Evolutionary conservation across 2,329 filamentous ascomycete genomes (phyloP).

Genomic region (Pseudopyricularia javanii): DNA sequence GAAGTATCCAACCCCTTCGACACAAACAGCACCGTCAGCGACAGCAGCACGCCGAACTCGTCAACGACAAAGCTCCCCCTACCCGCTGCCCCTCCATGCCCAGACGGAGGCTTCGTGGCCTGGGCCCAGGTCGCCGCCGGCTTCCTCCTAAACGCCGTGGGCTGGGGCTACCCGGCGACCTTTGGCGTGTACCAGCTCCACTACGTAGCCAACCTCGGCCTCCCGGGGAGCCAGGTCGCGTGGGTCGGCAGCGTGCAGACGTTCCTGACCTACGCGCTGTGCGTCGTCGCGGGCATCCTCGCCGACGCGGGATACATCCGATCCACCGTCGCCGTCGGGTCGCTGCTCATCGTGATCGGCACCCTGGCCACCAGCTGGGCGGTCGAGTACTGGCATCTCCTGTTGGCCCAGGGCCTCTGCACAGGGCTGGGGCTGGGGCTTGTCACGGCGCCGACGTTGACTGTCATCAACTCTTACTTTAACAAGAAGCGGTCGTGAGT

Average conservation of each 20-base stretch:
- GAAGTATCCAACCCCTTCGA: background rate
- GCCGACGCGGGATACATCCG: constrained; percentile 35
- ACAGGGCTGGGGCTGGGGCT: constrained; percentile 42
- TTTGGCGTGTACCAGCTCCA: constrained; percentile 37
- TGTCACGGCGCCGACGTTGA: constrained; percentile 38
- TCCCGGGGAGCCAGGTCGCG: constrained; percentile 23
- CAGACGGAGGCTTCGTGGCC: constrained; percentile 32
- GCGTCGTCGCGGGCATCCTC: constrained; percentile 34
- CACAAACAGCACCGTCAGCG: background rate
- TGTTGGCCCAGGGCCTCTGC: constrained; percentile 40
- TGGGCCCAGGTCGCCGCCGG: constrained; percentile 38
- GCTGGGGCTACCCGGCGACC: constrained; percentile 35
- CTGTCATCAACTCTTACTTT: constrained; percentile 47
- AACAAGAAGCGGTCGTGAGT: constrained; percentile 30
- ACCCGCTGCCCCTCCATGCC: constrained; percentile 9
- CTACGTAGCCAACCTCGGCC: constrained; percentile 22
- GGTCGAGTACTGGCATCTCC: constrained; percentile 35
- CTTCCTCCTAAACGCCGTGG: constrained; percentile 32
- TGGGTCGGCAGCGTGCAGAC: constrained; percentile 37
- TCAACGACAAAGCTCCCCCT: background rate
- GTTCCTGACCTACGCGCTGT: constrained; percentile 35
- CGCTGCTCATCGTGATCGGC: constrained; percentile 28
- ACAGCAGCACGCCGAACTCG: background rate
- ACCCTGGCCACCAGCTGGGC: constrained; percentile 34
- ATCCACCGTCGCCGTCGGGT: constrained; percentile 26